Evolutionary conservation across 352 stramenopile genomes (phyloP).

Genomic region (Saprolegnia parasitica): DNA sequence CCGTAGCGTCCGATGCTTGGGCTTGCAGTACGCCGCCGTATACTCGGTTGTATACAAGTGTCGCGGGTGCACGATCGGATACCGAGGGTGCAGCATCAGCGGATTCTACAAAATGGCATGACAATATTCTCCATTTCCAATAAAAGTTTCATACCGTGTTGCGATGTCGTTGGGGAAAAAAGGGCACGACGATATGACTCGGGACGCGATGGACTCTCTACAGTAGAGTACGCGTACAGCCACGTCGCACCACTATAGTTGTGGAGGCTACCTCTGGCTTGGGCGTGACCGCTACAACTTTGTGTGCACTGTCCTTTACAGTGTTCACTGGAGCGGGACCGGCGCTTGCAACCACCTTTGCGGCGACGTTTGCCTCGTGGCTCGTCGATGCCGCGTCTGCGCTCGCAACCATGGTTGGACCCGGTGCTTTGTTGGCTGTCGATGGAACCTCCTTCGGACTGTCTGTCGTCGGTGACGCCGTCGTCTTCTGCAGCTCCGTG

Average conservation of each 20-base stretch:
- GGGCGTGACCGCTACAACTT: too few species aligned
- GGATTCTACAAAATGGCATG: slow-evolving; percentile 4
- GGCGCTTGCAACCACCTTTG: too few species aligned
- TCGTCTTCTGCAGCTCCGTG: too few species aligned
- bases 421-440: too few species aligned
- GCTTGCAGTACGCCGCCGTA: background rate
- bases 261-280: too few species aligned
- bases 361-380: too few species aligned
- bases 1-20: background rate
- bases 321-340: too few species aligned
- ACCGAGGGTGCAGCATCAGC: background rate
- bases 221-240: background rate
- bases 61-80: background rate
- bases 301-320: too few species aligned
- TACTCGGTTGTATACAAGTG: slow-evolving; percentile 8
- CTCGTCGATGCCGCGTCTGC: too few species aligned
- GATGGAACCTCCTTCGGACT: too few species aligned
- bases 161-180: background rate
- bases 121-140: background rate
- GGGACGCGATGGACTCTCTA: background rate
- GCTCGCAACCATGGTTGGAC: too few species aligned
- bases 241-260: background rate
- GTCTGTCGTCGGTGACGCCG: too few species aligned
- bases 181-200: background rate
- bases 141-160: background rate